Base-by-base conservation (phyloP, 306 rosid genomes). In the Gillenia trifoliata region DNA sequence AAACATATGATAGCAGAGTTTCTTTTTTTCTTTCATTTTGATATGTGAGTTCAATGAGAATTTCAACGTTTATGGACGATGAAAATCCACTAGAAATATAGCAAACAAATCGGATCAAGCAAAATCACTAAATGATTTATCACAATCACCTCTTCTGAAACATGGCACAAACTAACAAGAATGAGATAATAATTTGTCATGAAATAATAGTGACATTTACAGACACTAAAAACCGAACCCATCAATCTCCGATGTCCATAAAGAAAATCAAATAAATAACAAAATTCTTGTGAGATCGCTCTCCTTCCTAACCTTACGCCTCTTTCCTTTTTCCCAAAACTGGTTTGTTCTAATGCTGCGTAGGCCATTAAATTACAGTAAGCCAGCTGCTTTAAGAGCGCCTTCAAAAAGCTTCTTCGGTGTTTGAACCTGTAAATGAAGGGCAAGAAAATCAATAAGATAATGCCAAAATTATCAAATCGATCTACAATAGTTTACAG, bases 371-470 rank as follows among this genome's bases (percentile, higher is more conserved):
- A 7, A 22, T 64, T 75, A 75, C 67, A 89, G 47, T 55, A 89
- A 83, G 64, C 96, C 96, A 25, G 92, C 91, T 20, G 78, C 80
- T 76, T 79, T 85, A 28, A 91, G 86, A 74, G 92, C 97, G 10
- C 41, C 82, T 80, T 87, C 77, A 59, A 79, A n/a, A 87, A 16
- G 83, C 88, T 54, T 89, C 90, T 23, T 78, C 76, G 20, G 75
- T 82, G 40, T 84, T 74, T 72, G 20, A 38, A 84, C 69, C 87
- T 84, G 80, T 34, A 8, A 66, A 19, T 9, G 29, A 8, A 23
- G 33, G 20, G 22, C 25, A 31, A 62, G 59, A 12, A 29, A 31
- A 8, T 47, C 56, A 41, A 72, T 41, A 12, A 72, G 55, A 34
- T 17, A 64, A 38, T 45, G 20, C 7, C 2, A 45, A 45, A 45